Percentiles rank a stretch among this genome's conserved stretches.
These are phyloP conservation scores for Speleostelium caveatum DNA, from an alignment of 78 protist genomes.

Conservation along the genomic window DNA sequence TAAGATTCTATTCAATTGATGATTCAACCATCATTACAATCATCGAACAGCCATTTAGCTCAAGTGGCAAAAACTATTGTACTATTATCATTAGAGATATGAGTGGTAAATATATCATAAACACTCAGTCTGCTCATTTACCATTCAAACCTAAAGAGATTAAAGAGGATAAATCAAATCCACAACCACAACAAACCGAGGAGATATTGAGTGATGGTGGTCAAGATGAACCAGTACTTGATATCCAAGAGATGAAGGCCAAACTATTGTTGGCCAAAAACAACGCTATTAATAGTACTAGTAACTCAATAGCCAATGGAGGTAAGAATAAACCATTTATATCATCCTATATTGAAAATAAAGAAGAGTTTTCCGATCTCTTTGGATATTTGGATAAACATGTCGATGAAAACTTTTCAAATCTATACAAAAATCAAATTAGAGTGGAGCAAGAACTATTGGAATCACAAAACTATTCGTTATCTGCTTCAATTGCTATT, in stretches of 20 bases:
- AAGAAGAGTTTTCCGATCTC: constrained; percentile 33
- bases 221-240: background rate
- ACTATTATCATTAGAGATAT: constrained; percentile 61
- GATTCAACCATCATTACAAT: constrained; percentile 33
- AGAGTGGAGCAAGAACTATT: constrained; percentile 5
- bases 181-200: background rate
- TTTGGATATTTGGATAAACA: background rate
- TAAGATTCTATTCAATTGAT: constrained; percentile 56
- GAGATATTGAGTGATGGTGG: background rate
- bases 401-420: constrained; percentile 12
- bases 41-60: constrained; percentile 57
- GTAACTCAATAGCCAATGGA: background rate
- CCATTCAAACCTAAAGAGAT: constrained; percentile 46
- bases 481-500: background rate
- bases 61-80: background rate
- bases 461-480: background rate
- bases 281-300: background rate
- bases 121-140: constrained; percentile 25
- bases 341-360: background rate
- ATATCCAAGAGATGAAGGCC: background rate
- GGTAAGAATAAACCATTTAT: constrained; percentile 12
- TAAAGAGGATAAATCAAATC: background rate
- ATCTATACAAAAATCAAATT: background rate
- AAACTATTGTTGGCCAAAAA: background rate
- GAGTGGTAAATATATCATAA: constrained; percentile 53